Evolutionary conservation across 106 monocot genomes (phyloP), one percentile per base, ranked within the genome.

Genomic region (Allium sativum): DNA sequence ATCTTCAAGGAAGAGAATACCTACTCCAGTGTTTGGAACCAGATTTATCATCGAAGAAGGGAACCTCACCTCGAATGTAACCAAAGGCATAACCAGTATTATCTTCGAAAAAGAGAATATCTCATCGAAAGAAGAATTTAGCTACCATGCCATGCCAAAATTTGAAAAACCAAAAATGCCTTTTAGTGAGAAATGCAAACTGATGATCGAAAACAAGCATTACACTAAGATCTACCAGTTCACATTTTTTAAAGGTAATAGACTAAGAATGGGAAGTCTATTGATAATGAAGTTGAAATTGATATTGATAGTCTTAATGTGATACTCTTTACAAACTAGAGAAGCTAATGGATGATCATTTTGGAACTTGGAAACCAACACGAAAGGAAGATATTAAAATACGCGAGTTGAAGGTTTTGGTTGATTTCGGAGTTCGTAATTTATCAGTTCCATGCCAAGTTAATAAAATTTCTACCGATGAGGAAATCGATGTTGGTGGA

Each of bases 221-320:
- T 77, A 45, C 42, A 72, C 18, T 72, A 66, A 0, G 81, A 87
- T 2, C 42, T 95, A 44, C 87, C 90, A 11, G 77, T 79, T 0
- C 67, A 78, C 43, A 81, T 96, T 14, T 95, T 87, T 46, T 50
- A 90, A 47, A 84, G 68, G 70, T 64, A 59, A 43, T 59, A 87
- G 21, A 64, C 54, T 70, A 47, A 72, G 17, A 72, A 69, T 72
- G 72, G 41, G 18, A 71, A 83, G 15, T 52, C 59, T 18, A 68
- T 41, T 53, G 90, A 76, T 15, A 20, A 59, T n/a, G 94, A 90
- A 42, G 80, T 90, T 47, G 90, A 87, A 71, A 84, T 96, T 64
- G 95, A 96, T 68, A 78, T 96, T 46, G 79, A 78, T 60, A 72
- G 81, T 43, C 69, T 90, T 41, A 67, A 66, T 51, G 84, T 74